These are phyloP conservation scores for Melanopsichium pennsylvanicum DNA, from an alignment of 1,284 basidiomycete species.

Conservation along the genomic window DNA sequence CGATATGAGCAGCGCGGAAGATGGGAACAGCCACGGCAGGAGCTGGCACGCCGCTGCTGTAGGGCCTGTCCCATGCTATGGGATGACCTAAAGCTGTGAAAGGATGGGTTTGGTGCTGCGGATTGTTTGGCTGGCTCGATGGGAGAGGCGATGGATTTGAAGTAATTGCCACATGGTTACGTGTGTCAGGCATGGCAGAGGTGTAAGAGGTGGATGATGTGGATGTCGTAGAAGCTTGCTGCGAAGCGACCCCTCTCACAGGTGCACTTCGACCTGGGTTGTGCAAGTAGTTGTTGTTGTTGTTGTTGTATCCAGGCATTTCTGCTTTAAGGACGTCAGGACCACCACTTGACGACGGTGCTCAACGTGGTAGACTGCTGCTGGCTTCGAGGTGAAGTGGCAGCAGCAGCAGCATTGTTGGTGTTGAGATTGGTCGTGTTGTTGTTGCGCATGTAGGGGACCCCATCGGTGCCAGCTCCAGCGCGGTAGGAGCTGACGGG, in stretches of 20 bases:
- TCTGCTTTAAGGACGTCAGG: slow-evolving; percentile 54
- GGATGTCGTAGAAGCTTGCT: slow-evolving; percentile 20
- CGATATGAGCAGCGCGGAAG: slow-evolving; percentile 22
- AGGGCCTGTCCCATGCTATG: slow-evolving; percentile 25
- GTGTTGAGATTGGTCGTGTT: neutral
- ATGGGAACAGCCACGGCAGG: slow-evolving; percentile 44
- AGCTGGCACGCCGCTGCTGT: slow-evolving; percentile 45
- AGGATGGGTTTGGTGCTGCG: slow-evolving; percentile 2
- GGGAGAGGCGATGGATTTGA: neutral
- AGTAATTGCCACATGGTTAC: neutral
- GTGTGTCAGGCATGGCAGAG: too few relatives aligned
- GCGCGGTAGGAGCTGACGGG: slow-evolving; percentile 45
- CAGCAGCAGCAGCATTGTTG: slow-evolving; percentile 15
- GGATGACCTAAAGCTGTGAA: slow-evolving; percentile 7
- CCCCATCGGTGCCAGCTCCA: slow-evolving; percentile 46
- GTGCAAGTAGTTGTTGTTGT: slow-evolving; percentile 23
- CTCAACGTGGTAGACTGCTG: slow-evolving; percentile 51
- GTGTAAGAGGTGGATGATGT: slow-evolving; percentile 1
- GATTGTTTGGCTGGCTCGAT: neutral
- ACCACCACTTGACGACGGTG: slow-evolving; percentile 57
- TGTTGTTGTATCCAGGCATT: slow-evolving; percentile 46
- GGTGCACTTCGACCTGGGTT: slow-evolving; percentile 55
- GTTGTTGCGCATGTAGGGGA: slow-evolving; percentile 33
- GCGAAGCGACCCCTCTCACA: slow-evolving; percentile 60
- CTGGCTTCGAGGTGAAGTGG: slow-evolving; percentile 34